Evolutionary conservation across 2,329 filamentous ascomycete genomes (phyloP).

Genomic region (Metarhizium robertsii): DNA sequence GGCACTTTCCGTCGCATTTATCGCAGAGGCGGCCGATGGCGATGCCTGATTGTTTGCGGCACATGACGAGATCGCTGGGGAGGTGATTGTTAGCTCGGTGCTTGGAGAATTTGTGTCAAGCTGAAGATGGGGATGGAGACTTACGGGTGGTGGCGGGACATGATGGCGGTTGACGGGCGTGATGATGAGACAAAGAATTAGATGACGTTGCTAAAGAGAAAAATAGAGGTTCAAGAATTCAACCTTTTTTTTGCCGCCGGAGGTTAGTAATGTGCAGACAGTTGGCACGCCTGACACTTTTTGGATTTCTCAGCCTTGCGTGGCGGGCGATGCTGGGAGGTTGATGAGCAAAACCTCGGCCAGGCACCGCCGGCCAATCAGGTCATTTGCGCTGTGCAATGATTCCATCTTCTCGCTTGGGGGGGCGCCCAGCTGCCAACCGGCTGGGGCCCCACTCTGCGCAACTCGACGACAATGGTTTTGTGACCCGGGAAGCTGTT

Average conservation of each 20-base stretch:
- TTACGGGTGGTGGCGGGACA: constrained; percentile 93
- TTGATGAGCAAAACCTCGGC: background rate
- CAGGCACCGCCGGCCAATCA: constrained; percentile 1
- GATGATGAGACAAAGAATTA: background rate
- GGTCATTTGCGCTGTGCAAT: background rate
- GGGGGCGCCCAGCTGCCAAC: background rate
- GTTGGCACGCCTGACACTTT: background rate
- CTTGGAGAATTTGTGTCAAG: background rate
- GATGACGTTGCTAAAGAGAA: background rate
- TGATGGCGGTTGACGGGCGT: constrained; percentile 29
- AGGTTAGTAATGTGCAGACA: too few species aligned
- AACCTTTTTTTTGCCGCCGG: too few species aligned
- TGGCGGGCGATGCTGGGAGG: background rate
- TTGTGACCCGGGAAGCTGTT: background rate
- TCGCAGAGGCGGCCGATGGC: constrained; percentile 98
- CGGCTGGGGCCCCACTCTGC: background rate
- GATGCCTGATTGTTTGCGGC: constrained; percentile 96
- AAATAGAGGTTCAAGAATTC: background rate
- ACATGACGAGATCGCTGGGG: constrained; percentile 90
- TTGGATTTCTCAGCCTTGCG: constrained; percentile 35
- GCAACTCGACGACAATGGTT: background rate
- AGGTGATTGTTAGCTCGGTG: constrained; percentile 15
- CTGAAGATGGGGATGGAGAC: constrained; percentile 19
- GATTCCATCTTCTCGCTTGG: background rate
- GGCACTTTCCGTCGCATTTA: constrained; percentile 99